Evolutionary conservation across 2,329 filamentous ascomycete genomes (phyloP), one percentile per base, ranked within the genome.

Genomic region (Monosporascus ibericus): DNA sequence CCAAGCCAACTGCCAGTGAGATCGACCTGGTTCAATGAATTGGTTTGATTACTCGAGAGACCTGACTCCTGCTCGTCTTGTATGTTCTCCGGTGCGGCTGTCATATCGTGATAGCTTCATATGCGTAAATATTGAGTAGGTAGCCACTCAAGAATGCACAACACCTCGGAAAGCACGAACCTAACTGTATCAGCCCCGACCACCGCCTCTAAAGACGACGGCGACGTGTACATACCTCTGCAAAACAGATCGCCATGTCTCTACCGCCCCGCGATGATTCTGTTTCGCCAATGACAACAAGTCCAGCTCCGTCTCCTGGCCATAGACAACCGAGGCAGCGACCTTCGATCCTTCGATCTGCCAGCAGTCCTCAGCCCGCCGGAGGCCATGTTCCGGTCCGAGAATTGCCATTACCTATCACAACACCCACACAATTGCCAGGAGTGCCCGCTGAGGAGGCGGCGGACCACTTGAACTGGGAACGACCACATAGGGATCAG

Each of bases 401-500:
- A 49, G 55, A 58, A 18, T 37, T 60, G 9, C 57, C 58, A 37
- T 56, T 58, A 27, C 58, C 53, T 54, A 64, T 58, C 57, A 62
- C 51, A 56, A 54, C 56, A 47, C 57, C 57, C 49, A 59, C 52
- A 36, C 52, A 60, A 51, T 53, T 60, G 22, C 50, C 58, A 6
- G 47, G 54, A 38, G 55, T 24, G 47, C 44, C 46, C 27, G 49
- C 51, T 15, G 55, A 57, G 55, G 55, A 65, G 27, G 62, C 72
- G 9, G 55, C 63, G 14, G 72, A 75, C 56, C 72, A 73, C 56
- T 42, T 73, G 36, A 72, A 72, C 49, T 68, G 64, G 37, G 68
- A 67, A 6, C 53, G 55, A 14, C 65, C 68, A 1, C 68, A 72
- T 48, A 63, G 68, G 5, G 55, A 54, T 30, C 53, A 62, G 20